A percentile compares a stretch with the other conserved stretches of the same genome.
phyloP scores from a whole-genome alignment of 441 rosid genomes.

The Arabidopsis lyrata region DNA sequence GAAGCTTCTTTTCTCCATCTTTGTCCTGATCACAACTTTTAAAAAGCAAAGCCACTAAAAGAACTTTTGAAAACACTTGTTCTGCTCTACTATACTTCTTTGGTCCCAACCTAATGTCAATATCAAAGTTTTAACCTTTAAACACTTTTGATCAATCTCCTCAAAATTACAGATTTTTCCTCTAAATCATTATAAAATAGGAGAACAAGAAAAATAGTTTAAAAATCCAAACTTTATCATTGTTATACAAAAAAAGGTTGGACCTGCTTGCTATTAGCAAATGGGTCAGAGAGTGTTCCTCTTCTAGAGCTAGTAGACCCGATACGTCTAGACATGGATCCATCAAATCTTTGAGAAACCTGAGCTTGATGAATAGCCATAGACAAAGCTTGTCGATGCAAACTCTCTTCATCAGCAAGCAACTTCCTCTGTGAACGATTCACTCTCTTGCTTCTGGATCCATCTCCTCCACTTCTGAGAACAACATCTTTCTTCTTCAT shows the following conservation, averaged over 20 bases:
- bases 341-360: conserved; percentile 89
- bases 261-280: conserved; percentile 79
- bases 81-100: not conserved
- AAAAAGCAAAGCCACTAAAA: conserved; percentile 49
- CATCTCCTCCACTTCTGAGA: conserved; percentile 23
- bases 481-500: conserved; percentile 43
- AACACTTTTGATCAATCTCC: conserved; percentile 7
- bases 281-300: conserved; percentile 63
- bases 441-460: conserved; percentile 42
- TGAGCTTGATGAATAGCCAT: conserved; percentile 70
- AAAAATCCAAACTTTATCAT: conserved; percentile 14
- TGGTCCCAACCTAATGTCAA: conserved; percentile 36
- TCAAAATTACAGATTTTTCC: too few relatives aligned
- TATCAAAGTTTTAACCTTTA: conserved; percentile 24
- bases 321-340: conserved; percentile 93
- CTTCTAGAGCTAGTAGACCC: conserved; percentile 81
- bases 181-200: conserved; percentile 11
- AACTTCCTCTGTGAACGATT: conserved; percentile 60
- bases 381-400: conserved; percentile 47
- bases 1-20: conserved; percentile 4
- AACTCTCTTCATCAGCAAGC: conserved; percentile 45
- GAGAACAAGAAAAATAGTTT: not conserved
- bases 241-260: not conserved
- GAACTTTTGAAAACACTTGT: conserved; percentile 46
- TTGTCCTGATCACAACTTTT: conserved; percentile 10